Percentiles rank a stretch among this genome's conserved stretches.
phyloP scores from a whole-genome alignment of 2,329 filamentous ascomycete genomes.

The Pseudocercospora crystallina region DNA sequence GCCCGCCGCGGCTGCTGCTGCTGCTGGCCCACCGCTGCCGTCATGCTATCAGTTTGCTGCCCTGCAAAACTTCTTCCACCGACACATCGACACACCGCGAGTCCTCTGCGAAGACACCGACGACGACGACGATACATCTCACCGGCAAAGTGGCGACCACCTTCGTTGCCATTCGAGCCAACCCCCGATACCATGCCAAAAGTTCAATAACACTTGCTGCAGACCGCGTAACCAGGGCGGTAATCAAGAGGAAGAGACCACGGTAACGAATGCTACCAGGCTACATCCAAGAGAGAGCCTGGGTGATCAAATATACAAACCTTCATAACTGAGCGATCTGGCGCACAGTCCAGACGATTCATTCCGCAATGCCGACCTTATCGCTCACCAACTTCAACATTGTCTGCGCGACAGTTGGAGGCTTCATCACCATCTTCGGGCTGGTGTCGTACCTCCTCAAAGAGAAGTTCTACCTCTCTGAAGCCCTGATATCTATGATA shows the following conservation, averaged over 20 bases:
- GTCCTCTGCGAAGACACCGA: too few species aligned
- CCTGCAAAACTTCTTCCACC: too few species aligned
- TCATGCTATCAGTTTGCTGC: too few species aligned
- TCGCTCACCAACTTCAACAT: slow-evolving; percentile 72
- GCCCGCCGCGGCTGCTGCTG: too few species aligned
- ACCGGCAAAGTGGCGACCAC: too few species aligned
- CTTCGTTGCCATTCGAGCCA: too few species aligned
- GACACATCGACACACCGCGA: too few species aligned
- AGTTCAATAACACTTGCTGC: slow-evolving; percentile 29
- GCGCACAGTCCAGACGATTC: background rate
- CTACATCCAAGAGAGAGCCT: background rate
- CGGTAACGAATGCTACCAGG: slow-evolving; percentile 21
- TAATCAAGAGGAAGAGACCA: slow-evolving; percentile 11
- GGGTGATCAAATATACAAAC: slow-evolving; percentile 1
- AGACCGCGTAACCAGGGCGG: slow-evolving; percentile 1
- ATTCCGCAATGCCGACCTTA: slow-evolving; percentile 58
- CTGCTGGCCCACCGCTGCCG: too few species aligned
- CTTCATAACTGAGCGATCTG: background rate
- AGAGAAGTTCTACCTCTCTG: slow-evolving; percentile 86
- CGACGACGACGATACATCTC: too few species aligned
- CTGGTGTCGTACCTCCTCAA: slow-evolving; percentile 87
- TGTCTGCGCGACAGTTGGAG: slow-evolving; percentile 74
- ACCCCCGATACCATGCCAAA: background rate
- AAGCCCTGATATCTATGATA: slow-evolving; percentile 84
- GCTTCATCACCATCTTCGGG: slow-evolving; percentile 87